Evolutionary conservation across 176 grass and related monocot species (phyloP), one percentile per base, ranked within the genome.

Genomic region (Ananas comosus): DNA sequence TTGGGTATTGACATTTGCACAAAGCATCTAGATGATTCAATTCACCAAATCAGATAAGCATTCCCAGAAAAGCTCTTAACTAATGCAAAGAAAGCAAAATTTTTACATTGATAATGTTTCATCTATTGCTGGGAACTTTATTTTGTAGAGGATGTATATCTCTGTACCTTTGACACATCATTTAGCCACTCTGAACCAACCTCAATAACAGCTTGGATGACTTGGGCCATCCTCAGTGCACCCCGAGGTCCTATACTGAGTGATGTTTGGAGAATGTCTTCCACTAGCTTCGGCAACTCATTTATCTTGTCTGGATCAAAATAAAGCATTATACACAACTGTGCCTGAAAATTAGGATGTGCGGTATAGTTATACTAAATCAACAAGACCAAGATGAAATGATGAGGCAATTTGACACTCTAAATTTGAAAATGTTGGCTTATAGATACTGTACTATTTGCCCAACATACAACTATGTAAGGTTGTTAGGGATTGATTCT

Each of bases 161-260:
- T 5, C 9, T 57, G 8, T 78, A 96, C 92, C 83, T 89, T 91
- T 7, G 92, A 96, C 24, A 92, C 68, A 58, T 96, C 92, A 51
- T 70, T 96, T 13, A 96, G 76, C 92, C 88, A 96, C 76, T 96
- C 86, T 50, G 83, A 83, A 53, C 88, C 83, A 42, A 96, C 88
- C 23, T 88, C 92, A 67, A 96, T 73, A 11, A 96, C 64, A 64
- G 88, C 86, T 78, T 96, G 92, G 70, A 96, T 85, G 12, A 88
- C 92, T 83, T 96, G 92, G 1, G 76, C 88, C 64, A 96, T 73
- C 57, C 92, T 91, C 48, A 89, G 50, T 56, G 81, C 86, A 71
- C 92, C 92, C 49, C 92, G 87, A 65, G 92, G 92, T 4, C 92
- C 92, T 16, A 88, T 96, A 64, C 71, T 96, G 74, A 96, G 85